Percentiles rank a stretch among this genome's conserved stretches.
These are phyloP conservation scores for Ceratobasidium sp. DNA, from an alignment of 1,284 basidiomycete genomes.

Conservation along the genomic window DNA sequence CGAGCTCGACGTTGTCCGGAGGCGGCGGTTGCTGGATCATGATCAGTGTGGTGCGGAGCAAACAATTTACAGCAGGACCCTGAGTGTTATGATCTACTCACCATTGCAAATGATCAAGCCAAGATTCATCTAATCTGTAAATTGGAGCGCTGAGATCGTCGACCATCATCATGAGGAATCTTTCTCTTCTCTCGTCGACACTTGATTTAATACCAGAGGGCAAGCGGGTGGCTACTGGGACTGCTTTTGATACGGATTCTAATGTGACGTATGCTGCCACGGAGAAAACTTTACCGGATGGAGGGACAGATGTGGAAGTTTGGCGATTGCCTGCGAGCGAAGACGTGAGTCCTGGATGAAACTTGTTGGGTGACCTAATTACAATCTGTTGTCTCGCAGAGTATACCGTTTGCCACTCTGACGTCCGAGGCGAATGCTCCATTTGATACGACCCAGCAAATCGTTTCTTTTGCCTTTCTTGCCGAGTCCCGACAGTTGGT, in stretches of 20 bases:
- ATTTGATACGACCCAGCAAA: conserved; percentile 57
- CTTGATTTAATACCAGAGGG: conserved; percentile 10
- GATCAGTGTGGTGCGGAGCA: conserved; percentile 7
- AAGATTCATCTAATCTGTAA: background rate
- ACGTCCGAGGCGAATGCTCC: background rate
- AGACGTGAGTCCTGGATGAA: conserved; percentile 6
- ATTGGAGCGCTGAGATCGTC: background rate
- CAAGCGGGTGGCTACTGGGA: conserved; percentile 4
- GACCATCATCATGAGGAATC: conserved; percentile 30
- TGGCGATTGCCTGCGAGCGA: conserved; percentile 31
- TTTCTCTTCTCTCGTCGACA: conserved; percentile 17
- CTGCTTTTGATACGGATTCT: conserved; percentile 26
- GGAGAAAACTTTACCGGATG: conserved; percentile 22
- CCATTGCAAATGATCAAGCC: background rate
- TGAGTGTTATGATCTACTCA: background rate
- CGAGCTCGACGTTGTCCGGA: conserved; percentile 36
- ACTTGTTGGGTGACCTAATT: background rate
- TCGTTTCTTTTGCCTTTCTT: conserved; percentile 74
- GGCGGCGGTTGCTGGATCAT: conserved; percentile 45
- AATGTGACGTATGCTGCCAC: conserved; percentile 14
- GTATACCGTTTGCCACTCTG: conserved; percentile 26
- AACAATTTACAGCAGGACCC: conserved; percentile 23
- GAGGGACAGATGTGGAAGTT: conserved; percentile 34
- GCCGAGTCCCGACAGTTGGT: conserved; percentile 74
- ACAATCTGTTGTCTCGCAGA: background rate